Percentiles rank a stretch among this genome's conserved stretches.
Evolutionary conservation across 169 alveolate species (phyloP).

Genomic region (Plasmodium coatneyi): DNA sequence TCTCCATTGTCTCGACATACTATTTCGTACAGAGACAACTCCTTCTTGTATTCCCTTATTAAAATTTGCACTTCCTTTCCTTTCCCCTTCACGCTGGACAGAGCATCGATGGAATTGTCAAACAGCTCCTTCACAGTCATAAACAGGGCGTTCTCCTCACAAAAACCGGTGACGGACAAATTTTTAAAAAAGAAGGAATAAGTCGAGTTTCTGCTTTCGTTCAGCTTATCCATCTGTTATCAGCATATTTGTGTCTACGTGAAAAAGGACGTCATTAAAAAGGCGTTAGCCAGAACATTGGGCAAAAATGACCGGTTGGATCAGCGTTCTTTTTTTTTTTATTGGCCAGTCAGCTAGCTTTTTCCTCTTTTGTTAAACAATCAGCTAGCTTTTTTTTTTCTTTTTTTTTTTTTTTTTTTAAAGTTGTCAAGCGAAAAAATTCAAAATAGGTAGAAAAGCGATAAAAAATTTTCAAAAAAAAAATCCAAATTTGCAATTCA

Average conservation of each 20-base stretch:
- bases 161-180: conserved; percentile 72
- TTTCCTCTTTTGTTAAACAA: not conserved
- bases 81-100: conserved; percentile 4
- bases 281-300: not conserved
- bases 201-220: conserved; percentile 43
- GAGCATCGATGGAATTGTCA: conserved; percentile 73
- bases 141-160: conserved; percentile 73
- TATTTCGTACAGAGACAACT: conserved; percentile 59
- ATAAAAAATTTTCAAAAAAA: not conserved
- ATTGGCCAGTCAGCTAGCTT: not conserved
- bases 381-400: not conserved
- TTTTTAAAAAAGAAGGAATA: conserved; percentile 71
- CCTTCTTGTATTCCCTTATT: conserved; percentile 43
- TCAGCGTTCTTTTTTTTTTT: not conserved
- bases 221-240: conserved; percentile 1
- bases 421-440: not conserved
- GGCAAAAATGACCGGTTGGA: not conserved
- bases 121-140: conserved; percentile 76
- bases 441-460: not conserved
- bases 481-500: not conserved
- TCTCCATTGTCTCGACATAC: conserved; percentile 76
- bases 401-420: not conserved
- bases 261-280: not conserved
- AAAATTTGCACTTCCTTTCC: conserved; percentile 45
- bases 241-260: conserved; percentile 4